A percentile compares a stretch with the other conserved stretches of the same genome.
Evolutionary conservation across 352 stramenopile genomes (phyloP).

Genomic region (Elongisporangium prolatum): DNA sequence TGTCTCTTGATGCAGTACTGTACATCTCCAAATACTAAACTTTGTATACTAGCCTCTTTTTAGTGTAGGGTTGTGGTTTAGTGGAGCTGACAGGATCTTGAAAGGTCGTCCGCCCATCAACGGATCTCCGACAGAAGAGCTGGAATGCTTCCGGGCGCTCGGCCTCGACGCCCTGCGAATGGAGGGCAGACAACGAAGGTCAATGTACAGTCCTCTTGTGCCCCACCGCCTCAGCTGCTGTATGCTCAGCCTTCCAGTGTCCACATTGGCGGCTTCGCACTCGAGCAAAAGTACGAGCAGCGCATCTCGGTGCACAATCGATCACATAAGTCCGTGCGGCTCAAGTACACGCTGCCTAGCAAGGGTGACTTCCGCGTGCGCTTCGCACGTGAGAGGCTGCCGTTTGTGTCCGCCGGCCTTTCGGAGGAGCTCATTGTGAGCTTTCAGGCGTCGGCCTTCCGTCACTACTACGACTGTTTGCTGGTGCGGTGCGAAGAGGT

Average conservation of each 20-base stretch:
- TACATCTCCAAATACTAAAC: no score
- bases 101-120: slow-evolving; percentile 7
- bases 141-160: background rate
- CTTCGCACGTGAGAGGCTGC: slow-evolving; percentile 47
- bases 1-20: no score
- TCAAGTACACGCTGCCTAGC: slow-evolving; percentile 62
- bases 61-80: background rate
- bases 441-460: slow-evolving; percentile 56
- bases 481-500: slow-evolving; percentile 71
- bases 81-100: slow-evolving; percentile 1
- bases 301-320: slow-evolving; percentile 77
- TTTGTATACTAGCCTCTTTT: background rate
- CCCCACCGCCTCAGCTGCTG: slow-evolving; percentile 19
- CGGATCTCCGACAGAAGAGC: background rate
- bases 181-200: background rate
- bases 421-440: slow-evolving; percentile 71
- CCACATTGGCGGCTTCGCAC: slow-evolving; percentile 86
- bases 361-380: slow-evolving; percentile 41
- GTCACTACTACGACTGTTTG: slow-evolving; percentile 89
- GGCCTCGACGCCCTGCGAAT: background rate
- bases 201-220: background rate
- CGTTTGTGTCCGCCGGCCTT: slow-evolving; percentile 71
- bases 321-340: slow-evolving; percentile 53
- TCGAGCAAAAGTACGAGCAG: slow-evolving; percentile 56
- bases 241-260: slow-evolving; percentile 57